A percentile compares a stretch with the other conserved stretches of the same genome.
phyloP scores from a whole-genome alignment of 495 filamentous ascomycete genomes.

The Penicillium herquei region DNA sequence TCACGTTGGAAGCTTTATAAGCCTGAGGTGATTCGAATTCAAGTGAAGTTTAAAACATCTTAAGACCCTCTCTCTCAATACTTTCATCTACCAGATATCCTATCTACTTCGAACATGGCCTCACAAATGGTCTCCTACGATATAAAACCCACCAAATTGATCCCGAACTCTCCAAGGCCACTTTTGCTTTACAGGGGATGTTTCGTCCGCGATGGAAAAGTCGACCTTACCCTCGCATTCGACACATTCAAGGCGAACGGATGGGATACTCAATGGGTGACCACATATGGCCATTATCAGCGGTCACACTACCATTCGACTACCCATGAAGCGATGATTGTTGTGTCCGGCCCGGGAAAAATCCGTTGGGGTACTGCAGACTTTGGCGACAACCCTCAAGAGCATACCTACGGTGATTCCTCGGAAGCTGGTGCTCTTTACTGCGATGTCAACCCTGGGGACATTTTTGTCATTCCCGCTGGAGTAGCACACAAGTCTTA shows the following conservation, averaged over 20 bases:
- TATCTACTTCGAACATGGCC: no score
- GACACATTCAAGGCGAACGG: constrained; percentile 33
- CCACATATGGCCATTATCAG: constrained; percentile 33
- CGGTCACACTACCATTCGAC: constrained; percentile 35
- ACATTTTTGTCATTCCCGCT: constrained; percentile 38
- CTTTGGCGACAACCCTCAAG: constrained; percentile 18
- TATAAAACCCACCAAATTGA: constrained; percentile 23
- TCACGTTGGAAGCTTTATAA: no score
- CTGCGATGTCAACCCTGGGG: constrained; percentile 26
- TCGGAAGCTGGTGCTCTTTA: constrained; percentile 20
- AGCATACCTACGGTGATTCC: constrained; percentile 20
- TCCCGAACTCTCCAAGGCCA: constrained; percentile 33
- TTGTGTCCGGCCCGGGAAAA: constrained; percentile 30
- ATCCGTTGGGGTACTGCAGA: constrained; percentile 41
- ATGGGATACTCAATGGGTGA: constrained; percentile 36
- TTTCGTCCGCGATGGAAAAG: neutral
- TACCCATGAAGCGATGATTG: constrained; percentile 41
- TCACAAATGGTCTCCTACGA: neutral
- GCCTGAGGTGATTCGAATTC: no score
- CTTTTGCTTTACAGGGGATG: constrained; percentile 29
- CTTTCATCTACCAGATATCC: no score
- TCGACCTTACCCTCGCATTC: constrained; percentile 14
- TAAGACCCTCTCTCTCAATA: no score
- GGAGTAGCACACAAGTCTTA: constrained; percentile 37
- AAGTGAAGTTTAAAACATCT: no score